Percentiles rank a stretch among this genome's conserved stretches.
Conservation (phyloP, 495 filamentous ascomycete species). For the Aspergillus avenaceus region DNA sequence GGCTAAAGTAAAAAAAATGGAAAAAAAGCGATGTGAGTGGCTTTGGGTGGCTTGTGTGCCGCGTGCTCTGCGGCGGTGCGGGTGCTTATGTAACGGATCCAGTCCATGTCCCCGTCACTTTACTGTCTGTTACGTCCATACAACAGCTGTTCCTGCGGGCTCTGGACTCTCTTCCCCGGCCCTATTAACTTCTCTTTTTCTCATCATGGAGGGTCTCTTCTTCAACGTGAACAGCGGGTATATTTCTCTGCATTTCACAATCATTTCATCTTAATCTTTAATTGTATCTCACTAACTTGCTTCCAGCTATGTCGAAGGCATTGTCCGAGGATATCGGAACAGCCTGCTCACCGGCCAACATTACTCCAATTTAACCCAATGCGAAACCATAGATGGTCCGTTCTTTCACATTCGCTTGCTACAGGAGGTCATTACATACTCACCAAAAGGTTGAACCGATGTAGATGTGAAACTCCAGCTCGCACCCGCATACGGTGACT, state of each 20-base stretch:
- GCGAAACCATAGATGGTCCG: slow-evolving; percentile 95
- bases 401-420: not conserved
- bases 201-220: slow-evolving; percentile 85
- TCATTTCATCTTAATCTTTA: not conserved
- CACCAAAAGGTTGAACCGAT: not conserved
- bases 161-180: too few relatives aligned
- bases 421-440: not conserved
- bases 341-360: slow-evolving; percentile 83
- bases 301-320: slow-evolving; percentile 85
- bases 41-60: slow-evolving; percentile 7
- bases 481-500: slow-evolving; percentile 93
- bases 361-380: slow-evolving; percentile 96
- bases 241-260: slow-evolving; percentile 11
- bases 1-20: slow-evolving; percentile 13
- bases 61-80: slow-evolving; percentile 14
- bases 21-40: slow-evolving; percentile 23
- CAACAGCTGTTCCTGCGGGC: not conserved
- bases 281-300: slow-evolving; percentile 14
- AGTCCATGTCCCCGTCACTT: too few relatives aligned
- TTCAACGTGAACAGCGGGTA: slow-evolving; percentile 96
- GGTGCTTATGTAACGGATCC: slow-evolving; percentile 19
- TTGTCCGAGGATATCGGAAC: slow-evolving; percentile 96
- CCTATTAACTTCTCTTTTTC: too few relatives aligned
- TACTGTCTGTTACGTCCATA: slow-evolving; percentile 7
- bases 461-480: slow-evolving; percentile 97